Conservation (phyloP, 2,329 filamentous ascomycete species). For the Neonectria hederae region DNA sequence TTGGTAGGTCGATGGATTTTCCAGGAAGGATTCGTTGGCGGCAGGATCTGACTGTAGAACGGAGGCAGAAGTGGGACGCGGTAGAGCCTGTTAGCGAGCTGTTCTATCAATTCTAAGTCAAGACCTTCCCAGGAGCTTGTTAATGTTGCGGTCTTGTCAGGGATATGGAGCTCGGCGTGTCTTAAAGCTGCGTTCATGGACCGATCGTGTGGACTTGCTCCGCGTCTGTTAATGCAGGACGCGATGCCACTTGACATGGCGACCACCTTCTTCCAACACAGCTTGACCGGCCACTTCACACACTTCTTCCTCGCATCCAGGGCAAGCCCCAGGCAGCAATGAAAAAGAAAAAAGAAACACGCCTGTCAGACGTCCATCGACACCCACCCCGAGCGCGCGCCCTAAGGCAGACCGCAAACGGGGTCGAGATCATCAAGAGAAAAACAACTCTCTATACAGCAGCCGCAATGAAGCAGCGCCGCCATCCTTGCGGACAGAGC, state of each 20-base stretch:
- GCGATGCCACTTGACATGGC: no score
- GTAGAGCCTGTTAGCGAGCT: no score
- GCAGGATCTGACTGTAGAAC: background rate
- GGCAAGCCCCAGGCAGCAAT: slow-evolving; percentile 59
- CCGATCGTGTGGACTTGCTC: no score
- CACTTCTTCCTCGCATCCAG: slow-evolving; percentile 61
- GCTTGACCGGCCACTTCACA: no score
- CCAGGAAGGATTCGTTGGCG: background rate
- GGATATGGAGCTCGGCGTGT: no score
- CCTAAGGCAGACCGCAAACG: slow-evolving; percentile 76
- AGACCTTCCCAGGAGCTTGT: no score
- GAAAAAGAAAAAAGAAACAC: slow-evolving; percentile 63
- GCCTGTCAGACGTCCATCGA: slow-evolving; percentile 91
- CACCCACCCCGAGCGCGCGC: slow-evolving; percentile 81
- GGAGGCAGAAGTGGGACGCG: background rate
- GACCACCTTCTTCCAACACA: no score
- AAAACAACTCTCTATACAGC: slow-evolving; percentile 80
- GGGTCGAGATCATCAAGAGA: slow-evolving; percentile 89
- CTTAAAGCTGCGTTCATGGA: background rate
- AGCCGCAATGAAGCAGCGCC: slow-evolving; percentile 47
- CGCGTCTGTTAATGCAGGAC: no score
- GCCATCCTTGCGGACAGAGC: slow-evolving; percentile 61
- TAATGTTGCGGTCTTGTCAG: no score
- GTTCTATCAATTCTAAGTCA: no score
- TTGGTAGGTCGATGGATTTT: background rate